phyloP scores from a whole-genome alignment of 495 filamentous ascomycete species.

The Neurospora sp. region DNA sequence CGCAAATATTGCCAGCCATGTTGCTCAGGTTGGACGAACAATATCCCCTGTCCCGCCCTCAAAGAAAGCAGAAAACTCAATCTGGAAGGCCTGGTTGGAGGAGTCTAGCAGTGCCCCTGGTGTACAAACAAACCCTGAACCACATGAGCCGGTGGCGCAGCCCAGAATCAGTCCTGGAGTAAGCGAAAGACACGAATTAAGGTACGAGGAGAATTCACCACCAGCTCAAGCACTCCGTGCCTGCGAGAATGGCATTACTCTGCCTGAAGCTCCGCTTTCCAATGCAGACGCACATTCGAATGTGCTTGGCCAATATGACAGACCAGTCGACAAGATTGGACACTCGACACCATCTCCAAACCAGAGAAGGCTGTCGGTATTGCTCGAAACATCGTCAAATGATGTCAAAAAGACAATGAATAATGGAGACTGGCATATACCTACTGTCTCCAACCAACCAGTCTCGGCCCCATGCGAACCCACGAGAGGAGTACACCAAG shows the following conservation, averaged over 20 bases:
- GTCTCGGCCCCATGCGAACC: neutral
- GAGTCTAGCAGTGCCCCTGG: slow-evolving; percentile 3
- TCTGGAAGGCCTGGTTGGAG: slow-evolving; percentile 14
- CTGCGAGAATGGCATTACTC: neutral
- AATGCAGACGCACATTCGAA: neutral
- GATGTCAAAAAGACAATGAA: neutral
- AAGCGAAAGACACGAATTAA: slow-evolving; percentile 6
- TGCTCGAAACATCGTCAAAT: neutral
- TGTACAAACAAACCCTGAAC: neutral
- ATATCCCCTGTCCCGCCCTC: slow-evolving; percentile 10
- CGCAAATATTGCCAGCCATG: slow-evolving; percentile 10
- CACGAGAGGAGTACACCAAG: neutral
- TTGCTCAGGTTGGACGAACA: slow-evolving; percentile 14
- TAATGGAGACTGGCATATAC: neutral
- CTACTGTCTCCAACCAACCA: neutral
- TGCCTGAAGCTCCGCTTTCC: neutral
- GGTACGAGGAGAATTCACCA: neutral
- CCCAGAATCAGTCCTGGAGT: slow-evolving; percentile 16
- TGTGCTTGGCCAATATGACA: neutral
- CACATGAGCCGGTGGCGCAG: neutral
- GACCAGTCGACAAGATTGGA: neutral
- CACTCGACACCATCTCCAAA: neutral
- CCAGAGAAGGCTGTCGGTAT: neutral
- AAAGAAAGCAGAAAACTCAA: slow-evolving; percentile 11
- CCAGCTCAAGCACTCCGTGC: neutral